These are phyloP conservation scores for Pseudocercospora eumusae DNA, from an alignment of 2,329 filamentous ascomycete genomes.

Conservation along the genomic window DNA sequence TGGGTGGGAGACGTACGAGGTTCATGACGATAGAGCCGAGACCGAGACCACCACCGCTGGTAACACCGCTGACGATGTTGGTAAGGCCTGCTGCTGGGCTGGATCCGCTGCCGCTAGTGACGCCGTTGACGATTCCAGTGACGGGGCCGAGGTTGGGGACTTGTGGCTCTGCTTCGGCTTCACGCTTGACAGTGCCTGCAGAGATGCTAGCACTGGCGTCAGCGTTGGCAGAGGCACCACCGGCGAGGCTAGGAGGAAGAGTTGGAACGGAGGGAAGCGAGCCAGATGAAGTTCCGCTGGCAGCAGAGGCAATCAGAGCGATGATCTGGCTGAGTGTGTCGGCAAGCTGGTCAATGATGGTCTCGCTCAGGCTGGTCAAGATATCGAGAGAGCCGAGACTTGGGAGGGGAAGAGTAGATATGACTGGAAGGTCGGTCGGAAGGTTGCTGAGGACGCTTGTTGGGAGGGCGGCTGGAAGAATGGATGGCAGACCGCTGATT, in stretches of 20 bases:
- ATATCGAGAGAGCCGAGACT: slow-evolving; percentile 10
- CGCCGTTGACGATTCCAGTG: not conserved
- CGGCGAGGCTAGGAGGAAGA: not conserved
- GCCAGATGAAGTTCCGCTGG: slow-evolving; percentile 8
- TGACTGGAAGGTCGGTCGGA: slow-evolving; percentile 13
- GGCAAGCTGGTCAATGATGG: slow-evolving; percentile 11
- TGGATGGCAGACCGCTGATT: slow-evolving; percentile 13
- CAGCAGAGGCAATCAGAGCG: slow-evolving; percentile 11
- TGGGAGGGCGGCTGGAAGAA: slow-evolving; percentile 5
- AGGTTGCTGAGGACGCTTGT: slow-evolving; percentile 1
- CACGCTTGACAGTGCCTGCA: not conserved
- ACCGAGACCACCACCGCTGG: slow-evolving; percentile 12
- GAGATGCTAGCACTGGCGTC: not conserved
- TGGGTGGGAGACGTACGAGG: slow-evolving; percentile 9
- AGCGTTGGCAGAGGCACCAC: not conserved
- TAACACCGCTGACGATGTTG: not conserved
- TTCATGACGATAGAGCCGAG: slow-evolving; percentile 20
- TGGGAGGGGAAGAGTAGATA: not conserved
- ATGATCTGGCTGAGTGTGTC: slow-evolving; percentile 15
- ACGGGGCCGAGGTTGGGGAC: not conserved
- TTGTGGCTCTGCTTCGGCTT: not conserved
- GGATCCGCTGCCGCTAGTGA: not conserved
- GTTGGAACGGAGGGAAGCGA: not conserved
- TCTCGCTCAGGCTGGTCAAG: slow-evolving; percentile 12
- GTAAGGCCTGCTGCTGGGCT: not conserved